Base-by-base conservation (phyloP, 2,329 filamentous ascomycete species). In the Colletotrichum karsti region DNA sequence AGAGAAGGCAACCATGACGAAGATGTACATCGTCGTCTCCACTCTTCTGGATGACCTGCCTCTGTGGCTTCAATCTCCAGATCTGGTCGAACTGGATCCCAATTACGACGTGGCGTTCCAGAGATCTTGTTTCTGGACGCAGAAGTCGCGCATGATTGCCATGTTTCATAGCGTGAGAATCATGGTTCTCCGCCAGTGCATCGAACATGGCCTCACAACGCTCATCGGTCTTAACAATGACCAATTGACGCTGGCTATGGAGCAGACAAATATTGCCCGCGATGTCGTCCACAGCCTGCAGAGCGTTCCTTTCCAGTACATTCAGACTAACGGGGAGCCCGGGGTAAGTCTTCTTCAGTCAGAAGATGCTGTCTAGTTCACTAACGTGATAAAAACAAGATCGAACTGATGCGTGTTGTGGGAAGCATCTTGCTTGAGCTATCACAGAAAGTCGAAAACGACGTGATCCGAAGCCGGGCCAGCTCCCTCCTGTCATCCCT, bases 371-470 rank as follows among this genome's bases (percentile, higher is more conserved):
- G 0, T 22, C 2, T 13, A 7, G 42, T 6, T 39, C 4, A 22
- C 20, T 50, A 9, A 50, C 30, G 39, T 12, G 2, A 13, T n/a
- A 8, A 7, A 20, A 13, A 1, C 5, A 18, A 81, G 79, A 78
- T 80, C 8, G 80, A 82, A 59, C 81, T 82, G 54, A 80, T 82
- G 56, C 74, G 80, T 0, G 72, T 80, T 1, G 76, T 81, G 6
- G 79, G 80, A 3, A 79, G 79, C 5, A 79, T 76, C 37, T 68
- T 82, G 7, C 54, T 82, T 12, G 78, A 76, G 7, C 78, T 81
- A 24, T 35, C 57, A 2, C 48, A 67, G 3, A 60, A 48, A 1
- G 42, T 51, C 12, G 30, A 30, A 30, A 48, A 26, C 5, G 41
- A 67, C 6, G 42, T 56, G 22, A 22, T 57, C 7, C n/a, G 54